Percentiles rank a stretch among this genome's conserved stretches.
These are phyloP conservation scores for Lentinula boryana DNA, from an alignment of 768 basidiomycete species.

Conservation along the genomic window DNA sequence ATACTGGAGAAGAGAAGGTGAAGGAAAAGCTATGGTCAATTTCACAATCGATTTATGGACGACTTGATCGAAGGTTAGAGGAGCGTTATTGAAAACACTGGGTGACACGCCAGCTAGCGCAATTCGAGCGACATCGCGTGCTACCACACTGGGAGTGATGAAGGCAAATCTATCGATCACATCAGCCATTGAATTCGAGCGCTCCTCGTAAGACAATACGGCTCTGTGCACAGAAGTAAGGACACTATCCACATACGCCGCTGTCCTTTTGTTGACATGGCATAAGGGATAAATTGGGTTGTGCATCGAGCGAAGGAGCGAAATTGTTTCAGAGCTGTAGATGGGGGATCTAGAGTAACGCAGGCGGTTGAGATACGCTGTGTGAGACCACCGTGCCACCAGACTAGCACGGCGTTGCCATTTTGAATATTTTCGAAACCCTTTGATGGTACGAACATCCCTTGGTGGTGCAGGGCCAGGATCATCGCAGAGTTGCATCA, in stretches of 20 bases:
- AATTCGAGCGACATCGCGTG: constrained; percentile 63
- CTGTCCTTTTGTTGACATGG: constrained; percentile 27
- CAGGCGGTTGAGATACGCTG: constrained; percentile 66
- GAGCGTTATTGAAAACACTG: constrained; percentile 20
- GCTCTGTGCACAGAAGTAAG: constrained; percentile 32
- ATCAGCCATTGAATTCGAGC: constrained; percentile 47
- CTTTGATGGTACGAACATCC: constrained; percentile 70
- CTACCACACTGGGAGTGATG: constrained; percentile 73
- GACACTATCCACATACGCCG: constrained; percentile 35
- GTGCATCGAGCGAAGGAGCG: constrained; percentile 28
- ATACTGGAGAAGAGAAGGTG: constrained; percentile 83
- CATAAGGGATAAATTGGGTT: constrained; percentile 48
- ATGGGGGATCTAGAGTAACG: constrained; percentile 53
- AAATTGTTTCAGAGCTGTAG: constrained; percentile 41
- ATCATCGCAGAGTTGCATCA: constrained; percentile 48
- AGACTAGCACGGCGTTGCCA: constrained; percentile 43
- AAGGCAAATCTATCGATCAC: constrained; percentile 71
- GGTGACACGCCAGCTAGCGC: constrained; percentile 42
- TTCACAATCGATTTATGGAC: constrained; percentile 76
- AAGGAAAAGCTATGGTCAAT: constrained; percentile 90
- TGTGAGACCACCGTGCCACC: constrained; percentile 61
- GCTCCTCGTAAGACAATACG: constrained; percentile 59
- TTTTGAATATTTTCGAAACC: constrained; percentile 53
- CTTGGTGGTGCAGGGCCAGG: constrained; percentile 63
- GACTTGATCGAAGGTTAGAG: constrained; percentile 53